Percentiles rank a stretch among this genome's conserved stretches.
phyloP scores from a whole-genome alignment of 345 rosid species.

The Hibiscus syriacus region DNA sequence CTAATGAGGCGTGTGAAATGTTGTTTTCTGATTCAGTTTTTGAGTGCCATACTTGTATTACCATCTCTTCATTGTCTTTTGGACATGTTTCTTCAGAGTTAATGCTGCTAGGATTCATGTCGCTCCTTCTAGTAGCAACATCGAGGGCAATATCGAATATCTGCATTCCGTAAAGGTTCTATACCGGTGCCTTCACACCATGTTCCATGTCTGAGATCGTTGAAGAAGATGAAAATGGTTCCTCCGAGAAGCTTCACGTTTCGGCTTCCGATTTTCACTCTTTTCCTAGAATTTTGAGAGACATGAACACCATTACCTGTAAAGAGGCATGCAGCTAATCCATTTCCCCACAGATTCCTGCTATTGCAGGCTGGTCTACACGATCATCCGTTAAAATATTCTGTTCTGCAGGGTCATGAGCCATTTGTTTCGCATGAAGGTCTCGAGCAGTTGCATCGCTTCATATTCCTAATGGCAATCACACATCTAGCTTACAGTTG shows the following conservation, averaged over 20 bases:
- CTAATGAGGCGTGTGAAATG: not conserved
- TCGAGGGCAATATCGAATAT: constrained; percentile 74
- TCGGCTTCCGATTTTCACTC: constrained; percentile 25
- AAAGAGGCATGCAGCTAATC: constrained; percentile 45
- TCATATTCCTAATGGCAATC: constrained; percentile 96
- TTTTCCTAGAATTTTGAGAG: constrained; percentile 51
- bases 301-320: constrained; percentile 44
- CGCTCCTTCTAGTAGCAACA: constrained; percentile 83
- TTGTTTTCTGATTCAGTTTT: constrained; percentile 7
- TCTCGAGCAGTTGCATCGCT: constrained; percentile 90
- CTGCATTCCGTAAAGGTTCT: constrained; percentile 85
- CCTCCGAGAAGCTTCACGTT: constrained; percentile 49
- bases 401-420: constrained; percentile 58
- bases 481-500: constrained; percentile 93
- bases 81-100: constrained; percentile 45
- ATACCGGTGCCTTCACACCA: constrained; percentile 64
- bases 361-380: not conserved
- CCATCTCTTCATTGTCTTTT: constrained; percentile 3
- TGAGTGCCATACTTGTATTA: constrained; percentile 1
- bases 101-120: constrained; percentile 98
- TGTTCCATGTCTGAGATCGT: constrained; percentile 59
- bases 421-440: constrained; percentile 92
- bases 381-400: not conserved
- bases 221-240: constrained; percentile 33
- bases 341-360: not conserved